Base-by-base conservation (phyloP, 2,329 filamentous ascomycete species). In the Ophioceras dolichostomum region DNA sequence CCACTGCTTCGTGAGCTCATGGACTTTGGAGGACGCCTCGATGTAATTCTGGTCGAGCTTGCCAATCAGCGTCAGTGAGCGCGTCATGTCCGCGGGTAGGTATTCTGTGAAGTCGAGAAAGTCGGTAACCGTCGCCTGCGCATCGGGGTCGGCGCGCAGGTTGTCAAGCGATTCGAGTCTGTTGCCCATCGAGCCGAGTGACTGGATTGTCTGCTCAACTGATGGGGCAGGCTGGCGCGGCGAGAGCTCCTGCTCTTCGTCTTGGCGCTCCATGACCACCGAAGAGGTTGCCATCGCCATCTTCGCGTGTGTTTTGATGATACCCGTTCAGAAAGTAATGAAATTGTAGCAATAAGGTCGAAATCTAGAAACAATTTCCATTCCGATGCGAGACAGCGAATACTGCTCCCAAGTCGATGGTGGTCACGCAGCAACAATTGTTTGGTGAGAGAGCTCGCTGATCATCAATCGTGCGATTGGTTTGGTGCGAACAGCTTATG, bases 41-140 rank as follows among this genome's bases (percentile, higher is more conserved):
- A 59, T 53, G 47, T 80, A 77, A 13, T 57, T 63, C 44, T 68
- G 53, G 53, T 81, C 76, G 37, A 82, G 73, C 45, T 79, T 69
- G 37, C 72, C 70, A 42, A 83, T 76, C 27, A 81, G 62, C 4
- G 73, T 78, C 32, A 82, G 60, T 18, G 77, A 81, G 40, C 78
- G 73, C 43, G 70, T 63, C 48, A 82, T 70, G 50, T 82, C 78
- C 36, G 76, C 73, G 10, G 77, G 76, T 1, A 82, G 67, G 55
- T 81, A 79, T 54, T 83, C 78, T 47, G 75, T 79, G 45, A 76
- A 77, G 52, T 81, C 76, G 53, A 81, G 70, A 51, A 79, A 81
- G 54, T 81, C 76, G 41, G 73, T 79, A 14, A 80, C 70, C n/a
- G 76, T 79, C 6, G 77, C 75, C 48, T 80, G 75, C 19, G 74